Base-by-base conservation (phyloP, 345 rosid species). In the Tarenaya hassleriana region DNA sequence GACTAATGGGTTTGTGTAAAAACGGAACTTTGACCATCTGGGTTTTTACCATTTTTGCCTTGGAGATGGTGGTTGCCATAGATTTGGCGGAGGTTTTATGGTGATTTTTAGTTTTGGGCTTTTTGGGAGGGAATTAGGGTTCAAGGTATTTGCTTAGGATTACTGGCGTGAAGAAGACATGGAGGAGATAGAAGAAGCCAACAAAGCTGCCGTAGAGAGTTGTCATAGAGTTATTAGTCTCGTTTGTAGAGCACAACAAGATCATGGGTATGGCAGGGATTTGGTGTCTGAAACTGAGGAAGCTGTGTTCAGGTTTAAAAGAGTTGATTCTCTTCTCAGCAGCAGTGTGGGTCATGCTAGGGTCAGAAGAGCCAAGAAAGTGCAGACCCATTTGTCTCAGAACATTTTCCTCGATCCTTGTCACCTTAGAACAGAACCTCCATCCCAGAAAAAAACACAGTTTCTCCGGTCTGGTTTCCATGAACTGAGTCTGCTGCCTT, bases 261-360 rank as follows among this genome's bases (percentile, higher is more conserved):
- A 79, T 55, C 84, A 81, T 45, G 74, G 66, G 27, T 80, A 73
- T 42, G 61, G 63, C 40, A 76, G 64, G 67, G 76, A 73, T 77
- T 69, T 88, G 38, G 77, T 75, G 74, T 64, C 69, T 52, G 88
- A 85, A 67, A 82, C 89, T 56, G 79, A 75, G 47, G 95, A 94
- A 47, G 95, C 95, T 69, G 91, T 94, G 55, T 77, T 58, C 70
- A 77, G 71, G 87, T 88, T 94, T 69, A 88, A 86, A 64, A 88
- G 75, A 69, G 95, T 94, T 41, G 71, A 64, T 69, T 83, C 74
- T 68, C 77, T 94, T 69, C 63, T 94, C 41, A 70, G 82, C 50
- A 69, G 52, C 43, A 72, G 83, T 62, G 80, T 82, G 68, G 95
- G 97, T 62, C 99, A 88, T 78, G 94, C 99, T 7, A 81, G 99